Evolutionary conservation across 768 basidiomycete genomes (phyloP).

Genomic region (Phlebiopsis gigantea): DNA sequence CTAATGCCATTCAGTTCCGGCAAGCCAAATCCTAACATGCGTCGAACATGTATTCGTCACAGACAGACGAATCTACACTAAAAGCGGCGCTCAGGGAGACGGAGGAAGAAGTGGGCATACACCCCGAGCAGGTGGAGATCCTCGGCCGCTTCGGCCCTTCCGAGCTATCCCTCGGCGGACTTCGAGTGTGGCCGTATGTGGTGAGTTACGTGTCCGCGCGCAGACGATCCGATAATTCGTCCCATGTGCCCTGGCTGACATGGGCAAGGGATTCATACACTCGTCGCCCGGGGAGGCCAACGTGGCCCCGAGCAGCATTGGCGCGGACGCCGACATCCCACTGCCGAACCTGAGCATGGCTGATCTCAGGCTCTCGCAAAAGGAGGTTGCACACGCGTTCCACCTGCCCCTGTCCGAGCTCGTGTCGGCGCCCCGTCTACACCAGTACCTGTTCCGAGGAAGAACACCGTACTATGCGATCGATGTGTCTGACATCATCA

Average conservation of each 20-base stretch:
- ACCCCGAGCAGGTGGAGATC: slow-evolving; percentile 54
- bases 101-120: slow-evolving; percentile 65
- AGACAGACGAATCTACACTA: slow-evolving; percentile 50
- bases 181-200: slow-evolving; percentile 73
- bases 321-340: slow-evolving; percentile 32
- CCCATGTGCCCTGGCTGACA: not conserved
- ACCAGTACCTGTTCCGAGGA: slow-evolving; percentile 50
- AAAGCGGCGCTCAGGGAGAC: slow-evolving; percentile 68
- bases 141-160: slow-evolving; percentile 63
- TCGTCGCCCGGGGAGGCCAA: not conserved
- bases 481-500: slow-evolving; percentile 56
- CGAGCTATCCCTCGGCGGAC: slow-evolving; percentile 49
- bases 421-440: slow-evolving; percentile 41
- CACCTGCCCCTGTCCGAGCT: slow-evolving; percentile 61
- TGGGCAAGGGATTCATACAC: slow-evolving; percentile 27
- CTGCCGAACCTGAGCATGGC: slow-evolving; percentile 57
- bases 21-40: not conserved
- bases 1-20: not conserved
- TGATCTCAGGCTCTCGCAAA: slow-evolving; percentile 45
- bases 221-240: not conserved
- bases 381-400: slow-evolving; percentile 67
- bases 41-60: not conserved
- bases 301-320: not conserved
- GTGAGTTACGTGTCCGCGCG: slow-evolving; percentile 48
- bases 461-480: slow-evolving; percentile 58